A percentile compares a stretch with the other conserved stretches of the same genome.
Conservation (phyloP, 495 filamentous ascomycete genomes). For the Penicillium bovifimosum region DNA sequence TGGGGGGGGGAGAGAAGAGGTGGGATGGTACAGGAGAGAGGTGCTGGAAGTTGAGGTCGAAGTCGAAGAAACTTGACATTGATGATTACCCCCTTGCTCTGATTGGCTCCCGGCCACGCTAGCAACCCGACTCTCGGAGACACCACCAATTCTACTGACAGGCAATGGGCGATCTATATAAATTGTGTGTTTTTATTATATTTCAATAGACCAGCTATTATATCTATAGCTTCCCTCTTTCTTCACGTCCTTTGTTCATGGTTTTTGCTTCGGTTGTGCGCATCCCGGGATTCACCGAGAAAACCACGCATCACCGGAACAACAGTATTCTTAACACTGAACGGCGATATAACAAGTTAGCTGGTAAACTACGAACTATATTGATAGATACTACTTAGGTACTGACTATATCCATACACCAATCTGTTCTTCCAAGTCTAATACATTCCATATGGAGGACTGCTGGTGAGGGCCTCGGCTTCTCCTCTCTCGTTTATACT, state of each 20-base stretch:
- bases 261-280: not conserved
- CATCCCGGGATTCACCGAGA: conserved; percentile 7
- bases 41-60: conserved; percentile 37
- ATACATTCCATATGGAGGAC: too few species aligned
- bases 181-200: not conserved
- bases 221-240: not conserved
- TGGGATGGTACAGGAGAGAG: conserved; percentile 32
- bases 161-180: not conserved
- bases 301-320: conserved; percentile 7
- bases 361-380: not conserved
- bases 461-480: too few species aligned
- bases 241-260: not conserved
- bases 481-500: too few species aligned
- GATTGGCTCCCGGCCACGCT: conserved; percentile 28
- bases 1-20: conserved; percentile 21
- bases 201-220: not conserved
- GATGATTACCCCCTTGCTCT: conserved; percentile 35
- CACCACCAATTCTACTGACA: not conserved
- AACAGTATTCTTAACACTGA: not conserved
- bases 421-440: too few species aligned
- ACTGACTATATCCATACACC: not conserved
- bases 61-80: conserved; percentile 43
- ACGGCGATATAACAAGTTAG: not conserved
- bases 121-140: conserved; percentile 9
- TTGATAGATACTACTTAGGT: not conserved